phyloP scores from a whole-genome alignment of 192 early-diverging fungal species.

The Geranomyces variabilis region DNA sequence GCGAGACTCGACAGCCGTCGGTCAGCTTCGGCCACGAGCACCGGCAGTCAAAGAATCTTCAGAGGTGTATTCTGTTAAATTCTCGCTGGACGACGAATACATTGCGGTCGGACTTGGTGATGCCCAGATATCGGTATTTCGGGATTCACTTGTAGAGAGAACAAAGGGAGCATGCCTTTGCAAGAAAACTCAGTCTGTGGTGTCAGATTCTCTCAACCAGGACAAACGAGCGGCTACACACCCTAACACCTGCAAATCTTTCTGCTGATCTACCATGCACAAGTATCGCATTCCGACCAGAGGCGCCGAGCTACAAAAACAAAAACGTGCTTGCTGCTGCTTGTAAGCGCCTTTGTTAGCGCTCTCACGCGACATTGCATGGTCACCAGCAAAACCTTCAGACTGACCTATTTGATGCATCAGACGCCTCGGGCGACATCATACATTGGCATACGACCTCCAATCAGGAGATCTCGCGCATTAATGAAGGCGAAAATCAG shows the following conservation, averaged over 20 bases:
- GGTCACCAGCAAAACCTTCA: too few relatives aligned
- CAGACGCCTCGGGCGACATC: slow-evolving; percentile 56
- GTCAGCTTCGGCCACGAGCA: neutral
- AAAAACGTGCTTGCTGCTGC: slow-evolving; percentile 56
- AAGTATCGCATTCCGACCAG: slow-evolving; percentile 50
- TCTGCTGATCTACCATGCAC: slow-evolving; percentile 47
- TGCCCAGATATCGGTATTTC: slow-evolving; percentile 41
- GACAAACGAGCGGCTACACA: slow-evolving; percentile 8
- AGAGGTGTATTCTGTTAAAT: slow-evolving; percentile 54
- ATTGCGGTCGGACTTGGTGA: slow-evolving; percentile 48
- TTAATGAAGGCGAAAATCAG: slow-evolving; percentile 48
- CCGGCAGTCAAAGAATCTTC: slow-evolving; percentile 35
- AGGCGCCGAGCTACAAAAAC: slow-evolving; percentile 39
- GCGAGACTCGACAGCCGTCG: slow-evolving; percentile 3
- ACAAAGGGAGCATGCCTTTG: too few relatives aligned
- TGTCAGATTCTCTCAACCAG: slow-evolving; percentile 17
- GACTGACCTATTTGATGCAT: too few relatives aligned
- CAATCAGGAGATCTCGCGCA: slow-evolving; percentile 45
- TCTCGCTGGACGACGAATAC: slow-evolving; percentile 55
- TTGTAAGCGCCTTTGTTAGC: slow-evolving; percentile 43
- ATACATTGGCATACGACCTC: slow-evolving; percentile 58
- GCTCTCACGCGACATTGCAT: too few relatives aligned
- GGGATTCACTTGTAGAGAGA: neutral
- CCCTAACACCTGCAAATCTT: slow-evolving; percentile 7
- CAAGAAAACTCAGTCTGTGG: neutral